These are phyloP conservation scores for Taxillus chinensis DNA, from an alignment of 164 flowering plant species.

Conservation along the genomic window DNA sequence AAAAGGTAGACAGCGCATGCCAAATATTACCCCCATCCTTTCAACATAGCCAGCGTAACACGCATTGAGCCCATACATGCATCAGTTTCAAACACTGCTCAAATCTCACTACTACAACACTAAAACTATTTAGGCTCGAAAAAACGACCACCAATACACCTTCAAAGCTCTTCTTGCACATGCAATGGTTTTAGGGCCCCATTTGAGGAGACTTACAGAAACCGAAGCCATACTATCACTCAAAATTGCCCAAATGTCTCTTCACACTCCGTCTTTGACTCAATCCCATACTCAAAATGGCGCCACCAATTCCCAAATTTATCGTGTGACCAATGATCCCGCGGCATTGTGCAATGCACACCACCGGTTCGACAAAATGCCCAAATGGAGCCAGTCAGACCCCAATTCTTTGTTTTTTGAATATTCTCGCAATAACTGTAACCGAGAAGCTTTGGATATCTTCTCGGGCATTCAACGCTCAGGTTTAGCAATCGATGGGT, in stretches of 20 bases:
- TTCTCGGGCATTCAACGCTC: conserved; percentile 30
- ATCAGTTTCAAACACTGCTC: too few relatives aligned
- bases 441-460: conserved; percentile 37
- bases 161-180: background rate
- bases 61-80: too few relatives aligned
- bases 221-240: background rate
- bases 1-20: too few relatives aligned
- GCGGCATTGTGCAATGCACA: conserved; percentile 11
- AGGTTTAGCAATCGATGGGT: conserved; percentile 30
- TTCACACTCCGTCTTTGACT: conserved; percentile 9
- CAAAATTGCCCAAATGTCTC: background rate
- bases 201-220: background rate
- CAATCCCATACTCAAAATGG: conserved; percentile 7
- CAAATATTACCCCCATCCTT: too few relatives aligned
- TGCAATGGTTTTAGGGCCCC: background rate
- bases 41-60: too few relatives aligned
- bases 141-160: too few relatives aligned
- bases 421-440: conserved; percentile 28
- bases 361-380: conserved; percentile 38
- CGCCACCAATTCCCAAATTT: conserved; percentile 5
- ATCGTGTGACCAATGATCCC: background rate
- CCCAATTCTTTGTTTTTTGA: conserved; percentile 40
- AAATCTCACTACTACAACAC: too few relatives aligned
- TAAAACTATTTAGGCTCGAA: too few relatives aligned
- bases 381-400: conserved; percentile 15